Percentiles rank a stretch among this genome's conserved stretches.
Conservation (phyloP, 1,139 yeast genomes). For the Candida labiduridarum region DNA sequence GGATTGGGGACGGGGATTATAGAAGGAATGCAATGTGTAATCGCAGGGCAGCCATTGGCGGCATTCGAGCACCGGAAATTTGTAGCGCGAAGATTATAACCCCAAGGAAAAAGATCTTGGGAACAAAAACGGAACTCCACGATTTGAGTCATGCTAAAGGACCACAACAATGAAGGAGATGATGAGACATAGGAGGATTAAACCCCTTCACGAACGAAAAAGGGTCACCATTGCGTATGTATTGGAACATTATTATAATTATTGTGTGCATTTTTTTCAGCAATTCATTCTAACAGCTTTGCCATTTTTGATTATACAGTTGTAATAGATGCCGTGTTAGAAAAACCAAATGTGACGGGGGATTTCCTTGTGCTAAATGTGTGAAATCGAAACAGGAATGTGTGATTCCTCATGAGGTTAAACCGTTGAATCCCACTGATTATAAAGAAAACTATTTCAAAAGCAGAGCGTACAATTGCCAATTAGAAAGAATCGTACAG, state of each 20-base stretch:
- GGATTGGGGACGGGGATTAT: neutral
- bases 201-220: slow-evolving; percentile 17
- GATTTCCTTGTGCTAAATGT: slow-evolving; percentile 21
- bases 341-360: slow-evolving; percentile 20
- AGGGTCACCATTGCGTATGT: slow-evolving; percentile 19
- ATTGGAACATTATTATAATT: no score
- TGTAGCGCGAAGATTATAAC: no score
- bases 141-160: neutral
- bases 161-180: neutral
- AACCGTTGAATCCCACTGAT: slow-evolving; percentile 13
- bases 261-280: neutral
- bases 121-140: neutral
- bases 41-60: no score
- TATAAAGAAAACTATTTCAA: slow-evolving; percentile 13
- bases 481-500: slow-evolving; percentile 20
- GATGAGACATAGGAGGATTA: slow-evolving; percentile 15
- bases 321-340: slow-evolving; percentile 19
- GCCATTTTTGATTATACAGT: slow-evolving; percentile 2
- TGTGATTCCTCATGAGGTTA: slow-evolving; percentile 8
- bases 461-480: slow-evolving; percentile 15
- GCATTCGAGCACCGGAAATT: no score
- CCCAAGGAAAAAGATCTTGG: no score
- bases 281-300: neutral
- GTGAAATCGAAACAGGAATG: slow-evolving; percentile 13
- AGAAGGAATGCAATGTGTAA: no score